Percentiles rank a stretch among this genome's conserved stretches.
Evolutionary conservation across 805 yeast species (phyloP).

Genomic region (Metschnikowia borealis): DNA sequence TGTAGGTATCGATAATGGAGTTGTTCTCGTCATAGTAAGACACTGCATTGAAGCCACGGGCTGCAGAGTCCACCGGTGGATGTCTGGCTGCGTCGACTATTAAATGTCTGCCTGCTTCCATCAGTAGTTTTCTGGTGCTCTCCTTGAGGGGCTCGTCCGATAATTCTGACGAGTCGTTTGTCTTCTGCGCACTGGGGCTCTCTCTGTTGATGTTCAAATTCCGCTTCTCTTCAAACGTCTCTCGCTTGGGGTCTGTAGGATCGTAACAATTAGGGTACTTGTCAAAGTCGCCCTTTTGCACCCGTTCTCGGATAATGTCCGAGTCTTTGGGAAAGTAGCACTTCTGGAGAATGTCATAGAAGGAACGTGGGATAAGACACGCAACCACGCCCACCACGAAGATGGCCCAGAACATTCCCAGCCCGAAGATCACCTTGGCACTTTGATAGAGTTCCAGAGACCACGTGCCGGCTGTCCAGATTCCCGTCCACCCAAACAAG

Average conservation of each 20-base stretch:
- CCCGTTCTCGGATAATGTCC: slow-evolving; percentile 72
- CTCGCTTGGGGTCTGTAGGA: slow-evolving; percentile 74
- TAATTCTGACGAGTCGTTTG: not conserved
- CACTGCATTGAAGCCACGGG: slow-evolving; percentile 26
- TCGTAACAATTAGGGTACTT: slow-evolving; percentile 67
- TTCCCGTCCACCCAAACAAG: slow-evolving; percentile 74
- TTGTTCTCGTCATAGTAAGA: slow-evolving; percentile 32
- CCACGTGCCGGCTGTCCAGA: slow-evolving; percentile 60
- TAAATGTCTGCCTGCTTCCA: not conserved
- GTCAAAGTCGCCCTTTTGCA: slow-evolving; percentile 59
- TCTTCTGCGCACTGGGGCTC: not conserved
- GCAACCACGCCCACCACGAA: slow-evolving; percentile 57
- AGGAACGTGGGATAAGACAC: slow-evolving; percentile 66
- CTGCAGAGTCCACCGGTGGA: not conserved
- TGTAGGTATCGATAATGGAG: slow-evolving; percentile 32
- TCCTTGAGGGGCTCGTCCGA: not conserved
- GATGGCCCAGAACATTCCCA: slow-evolving; percentile 64
- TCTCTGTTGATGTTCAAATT: not conserved
- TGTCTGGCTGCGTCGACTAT: not conserved
- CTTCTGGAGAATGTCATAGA: slow-evolving; percentile 52
- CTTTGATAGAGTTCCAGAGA: slow-evolving; percentile 60
- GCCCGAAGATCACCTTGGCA: slow-evolving; percentile 53
- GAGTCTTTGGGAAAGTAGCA: slow-evolving; percentile 60
- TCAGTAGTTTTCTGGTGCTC: not conserved
- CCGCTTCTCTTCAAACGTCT: slow-evolving; percentile 17